phyloP scores from a whole-genome alignment of 129 eudicot species.

The Logfia minima region DNA sequence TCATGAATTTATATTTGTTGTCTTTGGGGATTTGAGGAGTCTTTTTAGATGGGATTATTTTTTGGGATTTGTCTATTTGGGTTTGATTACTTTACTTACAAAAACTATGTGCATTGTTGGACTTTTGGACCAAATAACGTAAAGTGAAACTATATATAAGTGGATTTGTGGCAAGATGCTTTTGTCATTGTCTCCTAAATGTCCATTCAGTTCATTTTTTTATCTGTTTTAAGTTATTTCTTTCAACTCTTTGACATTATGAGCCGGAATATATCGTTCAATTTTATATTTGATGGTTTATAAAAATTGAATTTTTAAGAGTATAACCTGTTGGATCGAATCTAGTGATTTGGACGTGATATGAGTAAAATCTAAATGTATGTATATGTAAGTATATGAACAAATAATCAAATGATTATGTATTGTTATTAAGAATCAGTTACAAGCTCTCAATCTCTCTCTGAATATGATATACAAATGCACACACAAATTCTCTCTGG shows the following conservation, averaged over 20 bases:
- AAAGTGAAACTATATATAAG: constrained; percentile 27
- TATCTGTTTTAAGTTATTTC: constrained; percentile 23
- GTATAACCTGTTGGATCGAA: too few relatives aligned
- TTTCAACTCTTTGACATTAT: constrained; percentile 24
- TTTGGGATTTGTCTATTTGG: constrained; percentile 41
- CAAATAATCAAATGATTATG: too few relatives aligned
- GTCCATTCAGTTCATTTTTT: constrained; percentile 24
- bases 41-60: constrained; percentile 44
- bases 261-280: constrained; percentile 30
- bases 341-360: too few relatives aligned
- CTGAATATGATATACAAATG: too few relatives aligned
- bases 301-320: too few relatives aligned
- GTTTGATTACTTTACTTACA: constrained; percentile 33
- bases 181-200: constrained; percentile 41
- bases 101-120: constrained; percentile 42
- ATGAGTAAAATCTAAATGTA: too few relatives aligned
- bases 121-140: constrained; percentile 38
- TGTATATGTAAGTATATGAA: too few relatives aligned
- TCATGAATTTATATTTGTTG: constrained; percentile 35
- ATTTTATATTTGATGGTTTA: constrained; percentile 22
- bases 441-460: too few relatives aligned
- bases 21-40: constrained; percentile 41
- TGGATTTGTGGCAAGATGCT: constrained; percentile 38
- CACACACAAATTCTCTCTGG: too few relatives aligned
- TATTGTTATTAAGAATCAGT: too few relatives aligned